These are phyloP conservation scores for Hebeloma cylindrosporum DNA, from an alignment of 768 basidiomycete genomes.

Conservation along the genomic window DNA sequence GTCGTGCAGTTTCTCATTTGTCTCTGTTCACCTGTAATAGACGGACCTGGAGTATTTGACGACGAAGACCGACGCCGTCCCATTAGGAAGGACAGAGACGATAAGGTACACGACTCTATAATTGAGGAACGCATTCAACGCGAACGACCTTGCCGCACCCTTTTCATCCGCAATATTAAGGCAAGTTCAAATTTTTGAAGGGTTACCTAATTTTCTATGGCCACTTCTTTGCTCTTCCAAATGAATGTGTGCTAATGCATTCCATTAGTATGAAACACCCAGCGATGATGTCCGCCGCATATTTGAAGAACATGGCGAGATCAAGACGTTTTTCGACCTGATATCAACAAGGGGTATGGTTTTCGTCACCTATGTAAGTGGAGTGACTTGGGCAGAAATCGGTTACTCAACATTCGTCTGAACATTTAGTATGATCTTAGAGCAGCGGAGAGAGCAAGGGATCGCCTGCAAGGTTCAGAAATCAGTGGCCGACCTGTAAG, in stretches of 20 bases:
- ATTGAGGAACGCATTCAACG: slow-evolving; percentile 93
- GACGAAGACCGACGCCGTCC: slow-evolving; percentile 53
- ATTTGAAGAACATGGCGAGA: slow-evolving; percentile 93
- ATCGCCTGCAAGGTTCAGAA: slow-evolving; percentile 85
- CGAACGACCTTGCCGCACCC: slow-evolving; percentile 91
- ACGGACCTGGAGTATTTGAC: slow-evolving; percentile 60
- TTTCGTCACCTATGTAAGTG: slow-evolving; percentile 95
- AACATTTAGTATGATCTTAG: slow-evolving; percentile 79
- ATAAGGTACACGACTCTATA: slow-evolving; percentile 86
- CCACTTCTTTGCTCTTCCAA: slow-evolving; percentile 8
- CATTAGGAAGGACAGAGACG: slow-evolving; percentile 75
- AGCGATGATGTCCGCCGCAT: slow-evolving; percentile 80
- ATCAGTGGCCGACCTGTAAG: slow-evolving; percentile 88
- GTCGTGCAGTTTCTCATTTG: slow-evolving; percentile 47
- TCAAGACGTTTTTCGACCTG: slow-evolving; percentile 96
- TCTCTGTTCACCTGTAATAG: slow-evolving; percentile 56
- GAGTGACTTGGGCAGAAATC: not conserved
- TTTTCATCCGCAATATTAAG: slow-evolving; percentile 98
- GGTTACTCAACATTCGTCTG: slow-evolving; percentile 19
- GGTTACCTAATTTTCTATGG: slow-evolving; percentile 8
- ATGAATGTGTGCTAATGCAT: slow-evolving; percentile 20
- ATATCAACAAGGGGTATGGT: slow-evolving; percentile 97
- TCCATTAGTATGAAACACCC: slow-evolving; percentile 79
- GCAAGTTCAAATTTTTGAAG: slow-evolving; percentile 53
- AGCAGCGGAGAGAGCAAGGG: slow-evolving; percentile 89